Evolutionary conservation across 345 rosid genomes (phyloP), one percentile per base, ranked within the genome.

Genomic region (Acer negundo): DNA sequence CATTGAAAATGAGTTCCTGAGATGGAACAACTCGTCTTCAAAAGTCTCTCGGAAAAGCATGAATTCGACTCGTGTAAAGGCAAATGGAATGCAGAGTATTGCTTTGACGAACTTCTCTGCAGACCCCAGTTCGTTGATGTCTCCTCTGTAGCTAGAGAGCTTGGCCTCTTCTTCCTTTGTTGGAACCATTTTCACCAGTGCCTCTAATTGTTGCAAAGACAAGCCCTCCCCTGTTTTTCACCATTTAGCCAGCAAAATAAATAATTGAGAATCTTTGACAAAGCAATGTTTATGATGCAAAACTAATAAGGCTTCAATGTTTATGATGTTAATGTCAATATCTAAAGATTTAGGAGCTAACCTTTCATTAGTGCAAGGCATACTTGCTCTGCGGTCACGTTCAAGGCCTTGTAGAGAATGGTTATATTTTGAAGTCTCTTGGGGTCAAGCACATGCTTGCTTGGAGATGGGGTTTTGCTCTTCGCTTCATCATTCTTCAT

Each of bases 381-480:
- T 12, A 89, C 90, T 90, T 96, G 95, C 63, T 96, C 98, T 1
- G 95, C 80, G 6, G 86, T 90, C 51, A 86, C 87, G 58, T 88
- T 96, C 61, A 94, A 78, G 10, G 98, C 97, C 75, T 92, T 96
- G 26, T 89, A 91, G 49, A 96, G 97, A 79, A 96, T 96, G 78
- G 98, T 92, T 56, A 94, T 82, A 81, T 96, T 96, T 78, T 96
- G 99, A 20, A 96, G 86, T 71, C 99, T 87, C 80, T 96, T 96
- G 42, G 98, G 93, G 70, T 96, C 99, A 44, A 96, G 92, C 20
- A 94, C 88, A 61, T 96, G 97, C 86, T 96, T 90, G 78, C 90
- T 87, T 55, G 99, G 99, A 23, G 98, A 96, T 47, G 98, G 97
- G 44, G 88, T 92, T 80, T 93, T 90, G 86, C 94, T 92, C 75